These are phyloP conservation scores for Dryadomyces quercivorus DNA, from an alignment of 2,329 filamentous ascomycete genomes.

Conservation along the genomic window DNA sequence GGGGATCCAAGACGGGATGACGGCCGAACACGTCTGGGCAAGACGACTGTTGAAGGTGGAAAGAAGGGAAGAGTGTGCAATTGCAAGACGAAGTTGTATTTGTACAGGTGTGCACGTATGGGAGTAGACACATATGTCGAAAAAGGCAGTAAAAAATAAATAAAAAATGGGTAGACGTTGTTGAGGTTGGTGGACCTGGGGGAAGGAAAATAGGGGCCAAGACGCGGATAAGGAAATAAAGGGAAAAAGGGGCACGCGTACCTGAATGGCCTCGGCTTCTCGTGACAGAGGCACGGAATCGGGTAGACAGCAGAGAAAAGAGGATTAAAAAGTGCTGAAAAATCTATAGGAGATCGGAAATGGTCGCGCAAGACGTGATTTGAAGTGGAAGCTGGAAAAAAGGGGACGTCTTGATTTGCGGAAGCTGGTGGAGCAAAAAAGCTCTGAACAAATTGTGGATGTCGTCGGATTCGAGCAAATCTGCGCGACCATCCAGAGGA, in stretches of 20 bases:
- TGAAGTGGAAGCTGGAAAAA: background rate
- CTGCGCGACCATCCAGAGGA: constrained; percentile 5
- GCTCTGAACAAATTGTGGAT: background rate
- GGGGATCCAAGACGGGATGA: background rate
- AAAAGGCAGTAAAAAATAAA: background rate
- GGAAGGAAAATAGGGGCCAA: background rate
- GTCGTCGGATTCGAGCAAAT: background rate
- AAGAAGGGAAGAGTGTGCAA: background rate
- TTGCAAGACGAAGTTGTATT: background rate
- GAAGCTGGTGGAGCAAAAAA: background rate
- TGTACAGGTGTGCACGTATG: background rate
- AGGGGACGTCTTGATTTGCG: background rate
- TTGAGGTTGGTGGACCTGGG: background rate
- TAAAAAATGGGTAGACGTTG: background rate
- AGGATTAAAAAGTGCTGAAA: background rate
- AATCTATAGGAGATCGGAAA: background rate
- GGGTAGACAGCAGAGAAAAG: background rate
- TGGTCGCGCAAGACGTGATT: background rate
- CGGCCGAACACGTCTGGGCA: constrained; percentile 14
- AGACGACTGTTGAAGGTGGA: background rate
- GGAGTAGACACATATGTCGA: background rate
- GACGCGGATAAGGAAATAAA: background rate
- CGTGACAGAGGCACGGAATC: background rate
- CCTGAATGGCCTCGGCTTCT: background rate
- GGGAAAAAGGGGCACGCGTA: background rate